Conservation (phyloP, 2,329 filamentous ascomycete species). For the Colletotrichum salicis region DNA sequence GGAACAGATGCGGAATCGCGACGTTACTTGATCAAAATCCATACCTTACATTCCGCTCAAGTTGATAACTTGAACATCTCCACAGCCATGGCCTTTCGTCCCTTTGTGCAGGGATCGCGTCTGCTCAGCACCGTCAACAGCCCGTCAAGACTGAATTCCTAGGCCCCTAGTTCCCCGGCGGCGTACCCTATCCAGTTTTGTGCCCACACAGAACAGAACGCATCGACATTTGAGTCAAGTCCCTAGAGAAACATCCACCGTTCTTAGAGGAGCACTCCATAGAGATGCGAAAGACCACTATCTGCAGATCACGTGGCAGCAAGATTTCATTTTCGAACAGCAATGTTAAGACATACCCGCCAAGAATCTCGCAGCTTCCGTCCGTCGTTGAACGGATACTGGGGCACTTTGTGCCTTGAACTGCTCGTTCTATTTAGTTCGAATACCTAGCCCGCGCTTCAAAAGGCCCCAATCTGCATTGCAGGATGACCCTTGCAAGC, state of each 20-base stretch:
- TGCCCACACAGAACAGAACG: not conserved
- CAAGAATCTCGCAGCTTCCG: not conserved
- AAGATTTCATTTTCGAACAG: not conserved
- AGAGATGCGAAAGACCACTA: slow-evolving; percentile 2
- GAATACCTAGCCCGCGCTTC: slow-evolving; percentile 4
- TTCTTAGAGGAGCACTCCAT: not conserved
- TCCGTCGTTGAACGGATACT: not conserved
- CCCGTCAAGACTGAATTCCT: not conserved
- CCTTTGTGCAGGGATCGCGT: not conserved
- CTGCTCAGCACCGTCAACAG: not conserved
- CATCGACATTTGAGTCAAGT: slow-evolving; percentile 26
- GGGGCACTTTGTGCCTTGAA: not conserved
- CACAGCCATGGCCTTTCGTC: not conserved
- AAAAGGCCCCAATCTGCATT: not conserved
- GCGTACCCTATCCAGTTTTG: slow-evolving; percentile 1
- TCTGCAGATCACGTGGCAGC: not conserved
- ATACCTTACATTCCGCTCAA: not conserved
- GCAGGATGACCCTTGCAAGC: slow-evolving; percentile 7
- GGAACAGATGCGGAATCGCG: not conserved
- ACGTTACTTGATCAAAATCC: not conserved
- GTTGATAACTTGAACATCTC: slow-evolving; percentile 2
- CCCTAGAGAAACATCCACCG: slow-evolving; percentile 20
- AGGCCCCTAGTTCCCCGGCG: not conserved
- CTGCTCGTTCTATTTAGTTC: not conserved
- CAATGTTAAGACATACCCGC: not conserved